A percentile compares a stretch with the other conserved stretches of the same genome.
phyloP scores from a whole-genome alignment of 2,329 filamentous ascomycete species.

The Xylaria sp. region DNA sequence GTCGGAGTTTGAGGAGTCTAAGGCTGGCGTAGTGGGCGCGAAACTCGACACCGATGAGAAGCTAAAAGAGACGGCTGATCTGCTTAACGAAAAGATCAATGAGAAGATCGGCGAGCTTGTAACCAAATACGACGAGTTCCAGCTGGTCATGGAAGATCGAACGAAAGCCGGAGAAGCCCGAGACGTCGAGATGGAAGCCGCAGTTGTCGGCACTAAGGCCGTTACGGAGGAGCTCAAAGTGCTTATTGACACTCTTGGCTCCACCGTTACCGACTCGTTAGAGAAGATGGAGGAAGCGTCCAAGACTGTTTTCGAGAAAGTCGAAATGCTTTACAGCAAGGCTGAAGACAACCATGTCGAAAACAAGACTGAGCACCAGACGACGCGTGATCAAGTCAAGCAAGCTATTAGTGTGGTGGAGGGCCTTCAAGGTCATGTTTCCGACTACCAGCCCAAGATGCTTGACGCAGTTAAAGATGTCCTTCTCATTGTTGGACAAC shows the following conservation, averaged over 20 bases:
- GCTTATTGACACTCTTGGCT: constrained; percentile 85
- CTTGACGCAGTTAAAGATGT: constrained; percentile 87
- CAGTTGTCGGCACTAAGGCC: constrained; percentile 78
- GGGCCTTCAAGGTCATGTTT: constrained; percentile 79
- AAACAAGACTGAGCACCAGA: constrained; percentile 80
- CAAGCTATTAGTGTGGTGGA: constrained; percentile 78
- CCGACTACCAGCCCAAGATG: constrained; percentile 88
- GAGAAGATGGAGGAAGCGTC: constrained; percentile 90
- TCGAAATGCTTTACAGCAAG: constrained; percentile 80
- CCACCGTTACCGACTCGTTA: constrained; percentile 80
- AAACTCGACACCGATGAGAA: constrained; percentile 89
- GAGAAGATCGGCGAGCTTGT: constrained; percentile 80
- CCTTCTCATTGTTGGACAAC: constrained; percentile 81
- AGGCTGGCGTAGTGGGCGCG: constrained; percentile 78
- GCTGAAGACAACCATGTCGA: constrained; percentile 80
- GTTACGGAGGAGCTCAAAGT: constrained; percentile 88
- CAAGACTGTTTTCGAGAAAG: constrained; percentile 83
- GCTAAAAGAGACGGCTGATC: constrained; percentile 67
- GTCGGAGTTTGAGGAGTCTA: constrained; percentile 86
- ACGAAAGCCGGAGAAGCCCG: constrained; percentile 78
- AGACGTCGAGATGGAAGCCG: constrained; percentile 76
- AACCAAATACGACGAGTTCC: constrained; percentile 87
- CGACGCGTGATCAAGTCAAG: constrained; percentile 82
- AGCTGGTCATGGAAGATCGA: constrained; percentile 77
- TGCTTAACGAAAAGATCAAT: constrained; percentile 66